Evolutionary conservation across 2,329 filamentous ascomycete genomes (phyloP), one percentile per base, ranked within the genome.

Genomic region (Colletotrichum sp.): DNA sequence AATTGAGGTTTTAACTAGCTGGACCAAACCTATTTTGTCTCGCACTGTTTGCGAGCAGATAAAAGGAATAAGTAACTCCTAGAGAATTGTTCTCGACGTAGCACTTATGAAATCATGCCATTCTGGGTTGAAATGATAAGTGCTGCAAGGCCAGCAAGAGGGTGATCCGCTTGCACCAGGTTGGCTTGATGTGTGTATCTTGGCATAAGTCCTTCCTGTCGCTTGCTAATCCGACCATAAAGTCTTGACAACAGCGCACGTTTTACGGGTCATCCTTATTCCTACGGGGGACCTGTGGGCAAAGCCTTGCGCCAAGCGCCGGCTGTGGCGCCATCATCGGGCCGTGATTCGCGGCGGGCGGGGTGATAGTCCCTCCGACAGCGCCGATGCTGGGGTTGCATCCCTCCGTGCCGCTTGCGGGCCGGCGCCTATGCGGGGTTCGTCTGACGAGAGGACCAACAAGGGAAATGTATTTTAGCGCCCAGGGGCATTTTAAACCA

Each of bases 361-460:
- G 65, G 21, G 52, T 38, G 65, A 68, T 59, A 68, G 24, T 58
- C 52, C 24, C 52, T 16, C 65, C 65, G 65, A 56, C n/a, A 16
- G 16, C 21, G 5, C 26, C 28, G 18, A 34, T 9, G 21, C 24
- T 30, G 24, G 28, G 10, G 58, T 28, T n/a, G 26, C 18, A 30
- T 38, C 65, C 16, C 65, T 24, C 65, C 48, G 65, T 14, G 32
- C 28, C 38, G 63, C 63, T 56, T 66, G 38, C 65, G n/a, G 30
- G 48, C 30, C 64, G 43, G 43, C 64, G 30, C 48, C 26, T 26
- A 48, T 65, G 34, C n/a, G 21, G 62, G 36, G 21, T 65, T 58
- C 13, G 26, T 21, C n/a, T 55, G 21, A 26, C 9, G 18, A 9
- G 58, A 61, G 18, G 10, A 30, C 55, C 13, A 24, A 28, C 24